Percentiles rank a stretch among this genome's conserved stretches.
Conservation (phyloP, 768 basidiomycete genomes). For the Hortiboletus flavorubellus region DNA sequence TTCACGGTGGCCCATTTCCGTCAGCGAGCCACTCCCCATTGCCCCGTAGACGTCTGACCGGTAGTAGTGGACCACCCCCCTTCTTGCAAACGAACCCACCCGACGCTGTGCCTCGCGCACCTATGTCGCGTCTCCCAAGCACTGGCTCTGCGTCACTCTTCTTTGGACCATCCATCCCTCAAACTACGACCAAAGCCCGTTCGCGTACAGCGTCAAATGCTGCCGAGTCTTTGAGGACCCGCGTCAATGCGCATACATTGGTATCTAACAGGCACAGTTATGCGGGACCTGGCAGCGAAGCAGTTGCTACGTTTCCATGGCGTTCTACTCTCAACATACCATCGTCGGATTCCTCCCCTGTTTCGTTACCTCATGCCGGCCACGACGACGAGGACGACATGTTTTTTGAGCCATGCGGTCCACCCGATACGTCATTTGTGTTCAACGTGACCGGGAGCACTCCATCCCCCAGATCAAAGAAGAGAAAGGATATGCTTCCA, state of each 20-base stretch:
- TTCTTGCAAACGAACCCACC: slow-evolving; percentile 29
- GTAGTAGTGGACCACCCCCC: slow-evolving; percentile 31
- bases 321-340: slow-evolving; percentile 36
- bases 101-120: slow-evolving; percentile 30
- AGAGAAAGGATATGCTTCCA: slow-evolving; percentile 38
- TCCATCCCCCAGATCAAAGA: slow-evolving; percentile 48
- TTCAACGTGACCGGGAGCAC: slow-evolving; percentile 55
- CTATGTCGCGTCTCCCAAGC: slow-evolving; percentile 51
- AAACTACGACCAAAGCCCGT: slow-evolving; percentile 20
- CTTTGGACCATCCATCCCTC: slow-evolving; percentile 50
- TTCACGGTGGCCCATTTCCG: slow-evolving; percentile 38
- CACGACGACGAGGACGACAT: slow-evolving; percentile 53
- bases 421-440: slow-evolving; percentile 49
- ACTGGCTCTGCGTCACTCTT: slow-evolving; percentile 58
- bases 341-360: slow-evolving; percentile 52
- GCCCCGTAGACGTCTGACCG: slow-evolving; percentile 51
- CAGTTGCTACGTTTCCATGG: slow-evolving; percentile 31
- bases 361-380: slow-evolving; percentile 28
- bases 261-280: slow-evolving; percentile 61
- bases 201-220: slow-evolving; percentile 25
- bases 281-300: slow-evolving; percentile 45
- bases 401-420: slow-evolving; percentile 47
- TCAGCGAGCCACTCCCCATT: slow-evolving; percentile 52
- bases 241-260: slow-evolving; percentile 26
- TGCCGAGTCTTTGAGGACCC: slow-evolving; percentile 4